Evolutionary conservation across 148 eudicot genomes (phyloP), one percentile per base, ranked within the genome.

Genomic region (Arctostaphylos glauca): DNA sequence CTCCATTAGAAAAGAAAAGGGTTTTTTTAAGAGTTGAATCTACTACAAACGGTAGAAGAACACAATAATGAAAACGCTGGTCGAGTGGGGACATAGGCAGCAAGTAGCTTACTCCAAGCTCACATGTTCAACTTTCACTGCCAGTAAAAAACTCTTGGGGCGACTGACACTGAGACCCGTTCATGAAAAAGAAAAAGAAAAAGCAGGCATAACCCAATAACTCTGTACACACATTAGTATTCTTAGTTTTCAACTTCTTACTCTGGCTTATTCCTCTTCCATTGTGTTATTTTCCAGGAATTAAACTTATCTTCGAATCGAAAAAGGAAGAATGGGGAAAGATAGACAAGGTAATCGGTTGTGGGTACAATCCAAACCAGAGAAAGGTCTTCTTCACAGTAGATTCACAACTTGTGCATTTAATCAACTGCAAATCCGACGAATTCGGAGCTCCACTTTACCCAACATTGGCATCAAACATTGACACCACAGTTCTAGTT

Each of bases 301-400:
- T 83, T 48, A 94, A 93, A 82, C 90, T 91, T 0, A 89, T 82
- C 2, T 80, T 58, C 6, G 94, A 90, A 83, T 90, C 97, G 0
- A 91, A 88, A 48, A 87, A 84, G 21, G 84, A 87, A 72, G 92
- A 90, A 31, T 94, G 98, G 98, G 92, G 88, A 43, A 87, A 83
- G 74, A 38, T 83, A 0, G 90, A 85, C 31, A 92, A 79, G 77
- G 94, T 93, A 46, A 88, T 96, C 2, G 99, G 99, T 0, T 96
- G 99, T 41, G 99, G 99, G 7, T 96, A 89, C 84, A 92, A 89
- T 77, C 98, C 98, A 0, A 88, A 59, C 41, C 89, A 89, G 82
- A 92, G 86, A 76, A 91, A 86, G 72, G 97, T 96, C 5, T 96
- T 90, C 84, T 94, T 96, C 85, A 96, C 99, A 18, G 84, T 94